Conservation (phyloP, 164 flowering plant genomes). For the Macadamia integrifolia region DNA sequence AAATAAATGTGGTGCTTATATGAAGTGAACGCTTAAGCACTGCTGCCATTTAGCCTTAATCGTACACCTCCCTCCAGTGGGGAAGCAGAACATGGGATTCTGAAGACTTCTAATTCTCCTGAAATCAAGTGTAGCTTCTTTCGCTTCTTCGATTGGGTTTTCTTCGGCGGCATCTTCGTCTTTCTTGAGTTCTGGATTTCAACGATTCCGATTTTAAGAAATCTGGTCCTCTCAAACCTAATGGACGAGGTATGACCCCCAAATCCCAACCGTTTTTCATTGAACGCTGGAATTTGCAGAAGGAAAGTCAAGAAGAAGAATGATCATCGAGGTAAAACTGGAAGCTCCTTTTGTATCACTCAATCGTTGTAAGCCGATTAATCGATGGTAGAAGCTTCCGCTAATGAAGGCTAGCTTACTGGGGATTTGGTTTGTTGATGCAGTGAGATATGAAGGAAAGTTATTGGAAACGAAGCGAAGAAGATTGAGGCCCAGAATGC, state of each 20-base stretch:
- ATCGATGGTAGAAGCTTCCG: constrained; percentile 62
- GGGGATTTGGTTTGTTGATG: constrained; percentile 71
- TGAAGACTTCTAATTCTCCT: constrained; percentile 34
- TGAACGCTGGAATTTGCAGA: neutral
- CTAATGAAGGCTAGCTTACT: constrained; percentile 52
- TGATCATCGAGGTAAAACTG: neutral
- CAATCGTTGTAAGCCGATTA: constrained; percentile 9
- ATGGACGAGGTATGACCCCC: constrained; percentile 8
- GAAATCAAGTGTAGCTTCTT: constrained; percentile 62
- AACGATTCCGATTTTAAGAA: constrained; percentile 75
- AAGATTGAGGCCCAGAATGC: constrained; percentile 27
- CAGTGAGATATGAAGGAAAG: constrained; percentile 57
- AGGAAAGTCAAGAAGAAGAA: neutral
- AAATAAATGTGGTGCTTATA: too few species aligned
- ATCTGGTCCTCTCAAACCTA: constrained; percentile 37
- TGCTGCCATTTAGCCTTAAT: too few species aligned
- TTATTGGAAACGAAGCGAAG: constrained; percentile 45
- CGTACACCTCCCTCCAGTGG: too few species aligned
- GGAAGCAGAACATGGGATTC: constrained; percentile 15
- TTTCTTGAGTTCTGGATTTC: constrained; percentile 55
- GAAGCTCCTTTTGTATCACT: neutral
- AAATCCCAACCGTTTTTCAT: neutral
- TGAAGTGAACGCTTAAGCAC: too few species aligned
- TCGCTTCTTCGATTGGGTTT: constrained; percentile 77
- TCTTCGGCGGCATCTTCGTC: constrained; percentile 28